These are phyloP conservation scores for Hordeum pubiflorum DNA, from an alignment of 202 grass and related monocot species.

Conservation along the genomic window DNA sequence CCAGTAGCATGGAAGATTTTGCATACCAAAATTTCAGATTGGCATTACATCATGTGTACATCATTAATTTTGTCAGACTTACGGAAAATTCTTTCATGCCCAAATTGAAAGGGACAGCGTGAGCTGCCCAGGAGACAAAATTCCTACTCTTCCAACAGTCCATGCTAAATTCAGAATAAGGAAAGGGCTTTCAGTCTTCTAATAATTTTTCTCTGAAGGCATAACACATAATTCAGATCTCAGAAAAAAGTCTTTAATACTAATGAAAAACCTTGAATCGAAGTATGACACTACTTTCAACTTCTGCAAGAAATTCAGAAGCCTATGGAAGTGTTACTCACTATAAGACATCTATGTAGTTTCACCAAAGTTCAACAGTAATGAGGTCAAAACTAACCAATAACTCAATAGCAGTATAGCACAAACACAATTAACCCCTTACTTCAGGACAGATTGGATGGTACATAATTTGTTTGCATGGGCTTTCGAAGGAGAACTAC, in stretches of 20 bases:
- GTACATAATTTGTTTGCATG: not conserved
- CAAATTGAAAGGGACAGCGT: not conserved
- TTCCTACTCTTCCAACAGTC: not conserved
- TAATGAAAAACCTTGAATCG: not conserved
- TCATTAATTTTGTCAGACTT: not conserved
- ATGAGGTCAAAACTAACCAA: slow-evolving; percentile 16
- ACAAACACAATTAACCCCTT: not conserved
- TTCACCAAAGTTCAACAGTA: not conserved
- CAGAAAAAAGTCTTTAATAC: not conserved
- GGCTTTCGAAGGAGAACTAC: slow-evolving; percentile 5
- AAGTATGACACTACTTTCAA: too few relatives aligned
- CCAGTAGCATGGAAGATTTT: not conserved
- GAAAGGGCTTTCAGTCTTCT: not conserved
- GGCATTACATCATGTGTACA: not conserved
- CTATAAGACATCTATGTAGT: too few relatives aligned
- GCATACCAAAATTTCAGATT: not conserved
- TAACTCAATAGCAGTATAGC: slow-evolving; percentile 1
- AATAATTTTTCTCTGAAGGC: not conserved
- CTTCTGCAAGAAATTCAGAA: too few relatives aligned
- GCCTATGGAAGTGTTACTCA: too few relatives aligned
- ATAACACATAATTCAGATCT: not conserved
- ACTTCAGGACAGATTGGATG: not conserved
- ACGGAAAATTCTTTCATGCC: not conserved
- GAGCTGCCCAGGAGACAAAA: not conserved
- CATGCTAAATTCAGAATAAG: not conserved